Base-by-base conservation (phyloP, 108 stramenopile genomes). In the Skeletonema tropicum region DNA sequence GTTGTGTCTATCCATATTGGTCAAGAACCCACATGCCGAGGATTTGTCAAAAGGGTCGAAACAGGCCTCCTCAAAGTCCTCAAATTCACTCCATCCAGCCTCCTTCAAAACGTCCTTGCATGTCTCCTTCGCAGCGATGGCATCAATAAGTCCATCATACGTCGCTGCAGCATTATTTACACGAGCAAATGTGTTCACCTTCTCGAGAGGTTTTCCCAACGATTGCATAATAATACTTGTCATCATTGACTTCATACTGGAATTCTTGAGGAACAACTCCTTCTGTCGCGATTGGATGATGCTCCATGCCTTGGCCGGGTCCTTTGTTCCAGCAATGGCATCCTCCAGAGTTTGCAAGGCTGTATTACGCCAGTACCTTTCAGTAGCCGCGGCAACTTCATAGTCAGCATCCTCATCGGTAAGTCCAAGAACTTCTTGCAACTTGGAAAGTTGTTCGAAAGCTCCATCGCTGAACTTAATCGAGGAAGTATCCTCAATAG, bases 111-210 rank as follows among this genome's bases (percentile, higher is more conserved):
- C 87, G 1, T 74, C 66, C 71, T 85, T 81, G 41, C 90, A 83
- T 9, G 82, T 77, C 49, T 91, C 74, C 71, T 90, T 92, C 12
- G 91, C 90, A 4, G 88, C 86, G 41, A 94, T 83, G 15, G 88
- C 86, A 67, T 91, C 90, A 45, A 88, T 52, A 5, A 92, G 75
- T 46, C 87, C 83, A 62, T 86, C 84, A 66, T 88, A 92, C 4
- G 89, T 84, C 11, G 89, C 91, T 5, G 83, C 92, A 57, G 89
- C 90, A 71, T 93, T 92, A 71, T 92, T 90, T 48, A 92, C 92
- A 35, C 87, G 82, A 25, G 88, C 84, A 75, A 94, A 92, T 30
- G 78, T 86, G 59, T 85, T 82, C 6, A 89, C 81, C 71, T 86
- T 83, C 70, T 92, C 91, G 7, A 92, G 68, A 3, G 87, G 90